Conservation (phyloP, 2,329 filamentous ascomycete species). For the Ramichloridium luteum region DNA sequence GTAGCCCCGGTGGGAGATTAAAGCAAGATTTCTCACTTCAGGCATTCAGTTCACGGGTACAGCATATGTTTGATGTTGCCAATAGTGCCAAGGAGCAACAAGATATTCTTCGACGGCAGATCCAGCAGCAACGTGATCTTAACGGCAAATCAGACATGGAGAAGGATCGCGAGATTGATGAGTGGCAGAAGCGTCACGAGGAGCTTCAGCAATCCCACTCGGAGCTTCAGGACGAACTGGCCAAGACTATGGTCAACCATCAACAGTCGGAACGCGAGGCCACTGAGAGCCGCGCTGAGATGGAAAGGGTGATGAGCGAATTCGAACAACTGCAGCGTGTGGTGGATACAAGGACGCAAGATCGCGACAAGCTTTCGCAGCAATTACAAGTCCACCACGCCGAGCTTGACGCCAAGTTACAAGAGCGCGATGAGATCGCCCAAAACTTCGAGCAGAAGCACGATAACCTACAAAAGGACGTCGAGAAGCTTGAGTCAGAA, state of each 20-base stretch:
- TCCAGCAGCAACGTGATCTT: slow-evolving; percentile 87
- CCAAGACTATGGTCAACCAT: slow-evolving; percentile 18
- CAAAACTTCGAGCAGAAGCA: slow-evolving; percentile 20
- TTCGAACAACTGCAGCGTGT: slow-evolving; percentile 19
- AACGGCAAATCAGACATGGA: slow-evolving; percentile 71
- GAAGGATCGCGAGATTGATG: slow-evolving; percentile 26
- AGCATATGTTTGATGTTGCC: slow-evolving; percentile 66
- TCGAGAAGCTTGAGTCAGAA: slow-evolving; percentile 43
- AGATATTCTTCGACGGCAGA: slow-evolving; percentile 75
- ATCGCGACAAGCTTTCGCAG: slow-evolving; percentile 16
- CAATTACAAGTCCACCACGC: slow-evolving; percentile 21
- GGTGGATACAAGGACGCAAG: slow-evolving; percentile 20
- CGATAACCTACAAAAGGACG: slow-evolving; percentile 22
- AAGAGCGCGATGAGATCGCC: slow-evolving; percentile 17
- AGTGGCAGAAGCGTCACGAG: slow-evolving; percentile 20
- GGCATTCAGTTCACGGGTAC: slow-evolving; percentile 67
- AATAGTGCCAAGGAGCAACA: slow-evolving; percentile 76
- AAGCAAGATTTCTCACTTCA: slow-evolving; percentile 53
- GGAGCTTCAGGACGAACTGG: slow-evolving; percentile 21
- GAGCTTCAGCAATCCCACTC: slow-evolving; percentile 17
- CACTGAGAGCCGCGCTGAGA: slow-evolving; percentile 22
- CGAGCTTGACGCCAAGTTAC: slow-evolving; percentile 20
- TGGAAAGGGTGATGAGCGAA: slow-evolving; percentile 32
- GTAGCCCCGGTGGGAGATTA: slow-evolving; percentile 13
- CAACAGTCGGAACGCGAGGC: slow-evolving; percentile 19